Percentiles rank a stretch among this genome's conserved stretches.
Conservation (phyloP, 306 rosid genomes). For the Cicer chorassanicum region DNA sequence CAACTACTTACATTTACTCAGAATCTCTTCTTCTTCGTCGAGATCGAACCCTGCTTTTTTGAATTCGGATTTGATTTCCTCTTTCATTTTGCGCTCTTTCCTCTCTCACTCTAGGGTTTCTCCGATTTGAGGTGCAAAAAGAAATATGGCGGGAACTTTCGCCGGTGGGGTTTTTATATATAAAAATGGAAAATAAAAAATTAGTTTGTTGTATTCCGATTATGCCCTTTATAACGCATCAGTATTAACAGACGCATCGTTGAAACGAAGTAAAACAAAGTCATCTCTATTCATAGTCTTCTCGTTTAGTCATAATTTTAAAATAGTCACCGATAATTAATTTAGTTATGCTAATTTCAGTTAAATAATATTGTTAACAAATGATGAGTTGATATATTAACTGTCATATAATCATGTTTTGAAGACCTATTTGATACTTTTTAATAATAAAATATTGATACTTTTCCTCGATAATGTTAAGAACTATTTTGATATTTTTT, state of each 20-base stretch:
- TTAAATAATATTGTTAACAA: too few species aligned
- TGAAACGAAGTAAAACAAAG: too few species aligned
- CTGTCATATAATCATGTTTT: too few species aligned
- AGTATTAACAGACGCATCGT: neutral
- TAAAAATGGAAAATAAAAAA: neutral
- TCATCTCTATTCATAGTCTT: too few species aligned
- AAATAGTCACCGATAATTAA: too few species aligned
- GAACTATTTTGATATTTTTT: too few species aligned
- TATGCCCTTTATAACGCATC: conserved; percentile 18
- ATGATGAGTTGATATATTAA: too few species aligned
- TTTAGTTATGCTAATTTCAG: too few species aligned
- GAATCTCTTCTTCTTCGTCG: conserved; percentile 74
- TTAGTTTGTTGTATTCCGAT: neutral
- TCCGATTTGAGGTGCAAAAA: conserved; percentile 39
- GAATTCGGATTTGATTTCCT: conserved; percentile 74
- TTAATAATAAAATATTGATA: too few species aligned
- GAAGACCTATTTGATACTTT: too few species aligned
- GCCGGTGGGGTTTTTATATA: conserved; percentile 10
- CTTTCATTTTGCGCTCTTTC: conserved; percentile 66
- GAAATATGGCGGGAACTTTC: conserved; percentile 70
- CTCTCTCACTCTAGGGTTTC: conserved; percentile 62
- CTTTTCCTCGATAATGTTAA: too few species aligned
- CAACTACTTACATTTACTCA: conserved; percentile 65
- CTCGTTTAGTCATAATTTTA: too few species aligned
- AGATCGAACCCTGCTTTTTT: conserved; percentile 56